Conservation (phyloP, 495 filamentous ascomycete genomes). For the Talaromyces wortmannii region DNA sequence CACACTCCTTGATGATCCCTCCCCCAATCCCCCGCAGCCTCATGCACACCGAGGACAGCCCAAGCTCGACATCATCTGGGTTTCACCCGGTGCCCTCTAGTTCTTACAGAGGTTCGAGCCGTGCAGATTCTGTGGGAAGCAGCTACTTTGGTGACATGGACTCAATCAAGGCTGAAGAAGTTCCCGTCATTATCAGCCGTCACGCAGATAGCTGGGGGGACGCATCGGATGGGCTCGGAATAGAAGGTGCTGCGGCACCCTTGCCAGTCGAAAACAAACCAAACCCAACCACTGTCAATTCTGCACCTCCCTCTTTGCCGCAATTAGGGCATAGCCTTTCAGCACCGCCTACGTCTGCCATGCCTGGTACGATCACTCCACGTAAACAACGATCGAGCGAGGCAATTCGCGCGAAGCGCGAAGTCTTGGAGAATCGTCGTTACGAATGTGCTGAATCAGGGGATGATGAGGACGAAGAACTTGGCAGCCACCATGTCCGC, state of each 20-base stretch:
- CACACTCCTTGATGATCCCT: slow-evolving; percentile 47
- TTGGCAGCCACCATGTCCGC: slow-evolving; percentile 54
- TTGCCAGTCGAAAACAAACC: slow-evolving; percentile 22
- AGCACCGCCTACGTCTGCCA: slow-evolving; percentile 59
- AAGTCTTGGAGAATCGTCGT: slow-evolving; percentile 67
- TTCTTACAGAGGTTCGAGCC: slow-evolving; percentile 69
- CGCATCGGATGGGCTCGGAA: slow-evolving; percentile 59
- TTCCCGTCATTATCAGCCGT: slow-evolving; percentile 66
- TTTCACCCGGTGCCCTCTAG: slow-evolving; percentile 63
- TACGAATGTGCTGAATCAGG: slow-evolving; percentile 79
- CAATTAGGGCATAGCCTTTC: slow-evolving; percentile 57
- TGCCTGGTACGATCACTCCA: slow-evolving; percentile 32
- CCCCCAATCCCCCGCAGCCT: slow-evolving; percentile 54
- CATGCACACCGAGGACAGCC: slow-evolving; percentile 66
- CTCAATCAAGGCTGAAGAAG: slow-evolving; percentile 68
- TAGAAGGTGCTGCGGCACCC: slow-evolving; percentile 38
- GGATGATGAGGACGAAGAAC: slow-evolving; percentile 89
- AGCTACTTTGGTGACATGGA: slow-evolving; percentile 83
- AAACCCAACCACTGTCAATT: slow-evolving; percentile 7
- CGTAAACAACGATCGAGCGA: slow-evolving; percentile 71
- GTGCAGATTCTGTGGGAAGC: slow-evolving; percentile 80
- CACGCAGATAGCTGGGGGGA: slow-evolving; percentile 70
- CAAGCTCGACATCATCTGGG: slow-evolving; percentile 72
- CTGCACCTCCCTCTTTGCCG: slow-evolving; percentile 14
- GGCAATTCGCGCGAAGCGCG: slow-evolving; percentile 67